Percentiles rank a stretch among this genome's conserved stretches.
Evolutionary conservation across 164 flowering plant genomes (phyloP).

Genomic region (Nelumbo lutea): DNA sequence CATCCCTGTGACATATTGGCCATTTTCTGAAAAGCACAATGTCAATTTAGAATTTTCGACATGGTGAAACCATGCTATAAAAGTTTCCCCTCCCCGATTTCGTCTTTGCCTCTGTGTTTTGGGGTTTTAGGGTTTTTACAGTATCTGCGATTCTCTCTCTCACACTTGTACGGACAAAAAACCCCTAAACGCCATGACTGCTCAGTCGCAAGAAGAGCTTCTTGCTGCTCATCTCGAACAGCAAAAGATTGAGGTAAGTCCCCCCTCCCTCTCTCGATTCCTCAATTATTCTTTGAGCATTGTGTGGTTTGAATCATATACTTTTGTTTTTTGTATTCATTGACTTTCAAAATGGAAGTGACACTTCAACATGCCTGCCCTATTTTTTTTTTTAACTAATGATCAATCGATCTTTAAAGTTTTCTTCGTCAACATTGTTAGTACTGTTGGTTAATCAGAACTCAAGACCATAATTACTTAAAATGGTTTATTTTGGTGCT

Average conservation of each 20-base stretch:
- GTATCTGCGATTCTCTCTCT: not conserved
- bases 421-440: too few relatives aligned
- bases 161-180: not conserved
- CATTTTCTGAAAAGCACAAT: too few relatives aligned
- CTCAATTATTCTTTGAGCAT: not conserved
- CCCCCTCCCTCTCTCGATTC: not conserved
- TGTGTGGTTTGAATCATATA: not conserved
- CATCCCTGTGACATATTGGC: too few relatives aligned
- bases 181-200: slow-evolving; percentile 34
- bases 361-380: too few relatives aligned
- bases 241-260: slow-evolving; percentile 46
- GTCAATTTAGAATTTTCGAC: too few relatives aligned
- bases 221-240: slow-evolving; percentile 61
- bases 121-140: not conserved
- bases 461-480: too few relatives aligned
- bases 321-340: not conserved
- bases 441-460: too few relatives aligned
- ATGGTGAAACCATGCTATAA: not conserved
- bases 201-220: slow-evolving; percentile 56
- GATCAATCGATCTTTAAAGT: too few relatives aligned
- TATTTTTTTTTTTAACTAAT: too few relatives aligned
- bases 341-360: not conserved
- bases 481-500: too few relatives aligned
- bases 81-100: not conserved
- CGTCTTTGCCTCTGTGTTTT: not conserved